Evolutionary conservation across 2,329 filamentous ascomycete species (phyloP).

Genomic region (Colletotrichum orchidophilum): DNA sequence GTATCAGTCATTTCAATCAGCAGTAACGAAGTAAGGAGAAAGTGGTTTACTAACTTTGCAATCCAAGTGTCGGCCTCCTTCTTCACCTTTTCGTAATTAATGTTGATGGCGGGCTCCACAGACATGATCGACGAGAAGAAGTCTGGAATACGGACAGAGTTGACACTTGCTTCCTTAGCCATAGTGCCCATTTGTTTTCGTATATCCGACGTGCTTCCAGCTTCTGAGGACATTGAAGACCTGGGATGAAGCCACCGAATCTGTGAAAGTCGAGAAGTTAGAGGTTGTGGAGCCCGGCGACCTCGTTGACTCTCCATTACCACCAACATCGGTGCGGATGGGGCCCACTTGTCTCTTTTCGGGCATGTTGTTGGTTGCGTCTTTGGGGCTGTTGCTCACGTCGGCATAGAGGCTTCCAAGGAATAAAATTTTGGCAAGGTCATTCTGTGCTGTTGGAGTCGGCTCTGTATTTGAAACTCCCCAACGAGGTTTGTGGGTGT

Average conservation of each 20-base stretch:
- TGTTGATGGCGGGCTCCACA: neutral
- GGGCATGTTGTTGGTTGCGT: neutral
- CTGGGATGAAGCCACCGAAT: neutral
- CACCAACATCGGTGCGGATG: neutral
- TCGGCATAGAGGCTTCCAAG: neutral
- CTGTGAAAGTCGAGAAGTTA: neutral
- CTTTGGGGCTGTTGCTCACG: neutral
- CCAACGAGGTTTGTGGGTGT: neutral
- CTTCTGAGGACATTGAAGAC: neutral
- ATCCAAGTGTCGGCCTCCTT: neutral
- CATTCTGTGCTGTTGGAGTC: no score
- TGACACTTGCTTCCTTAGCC: neutral
- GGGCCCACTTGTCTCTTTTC: neutral
- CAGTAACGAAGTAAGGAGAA: no score
- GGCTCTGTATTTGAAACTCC: no score
- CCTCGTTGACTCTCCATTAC: neutral
- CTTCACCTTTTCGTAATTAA: neutral
- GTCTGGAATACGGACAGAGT: neutral
- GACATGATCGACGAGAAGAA: neutral
- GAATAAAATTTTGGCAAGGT: neutral
- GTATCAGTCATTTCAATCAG: no score
- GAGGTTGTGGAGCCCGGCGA: neutral
- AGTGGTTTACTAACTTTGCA: neutral
- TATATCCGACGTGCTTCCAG: neutral
- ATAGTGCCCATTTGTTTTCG: neutral